These are phyloP conservation scores for Suhomyces chickasaworum DNA, from an alignment of 1,139 yeast species.

Conservation along the genomic window DNA sequence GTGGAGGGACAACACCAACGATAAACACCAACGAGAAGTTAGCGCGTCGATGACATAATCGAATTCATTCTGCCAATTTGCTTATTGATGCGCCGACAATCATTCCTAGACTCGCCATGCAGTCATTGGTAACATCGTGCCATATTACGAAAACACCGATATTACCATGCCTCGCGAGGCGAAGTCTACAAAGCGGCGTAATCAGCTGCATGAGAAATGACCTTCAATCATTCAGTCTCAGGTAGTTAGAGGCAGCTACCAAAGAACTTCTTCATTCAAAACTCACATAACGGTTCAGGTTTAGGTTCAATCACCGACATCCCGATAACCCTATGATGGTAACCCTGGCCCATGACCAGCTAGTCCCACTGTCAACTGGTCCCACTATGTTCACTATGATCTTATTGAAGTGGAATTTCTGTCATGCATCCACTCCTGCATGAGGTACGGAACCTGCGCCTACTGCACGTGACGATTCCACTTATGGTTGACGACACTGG, in stretches of 20 bases:
- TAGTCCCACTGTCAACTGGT: no score
- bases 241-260: no score
- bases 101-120: no score
- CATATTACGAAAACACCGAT: background rate
- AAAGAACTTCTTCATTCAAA: no score
- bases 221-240: background rate
- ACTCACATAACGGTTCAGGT: no score
- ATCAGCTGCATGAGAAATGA: background rate
- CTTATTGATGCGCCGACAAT: no score
- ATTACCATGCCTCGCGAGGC: background rate
- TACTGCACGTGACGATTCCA: constrained; percentile 1
- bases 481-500: constrained; percentile 3
- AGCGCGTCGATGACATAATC: background rate
- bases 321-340: no score
- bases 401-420: no score
- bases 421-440: background rate
- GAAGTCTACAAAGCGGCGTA: background rate
- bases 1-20: constrained; percentile 61
- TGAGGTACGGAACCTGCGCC: background rate
- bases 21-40: constrained; percentile 25
- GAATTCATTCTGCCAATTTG: background rate
- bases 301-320: no score
- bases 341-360: no score
- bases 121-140: background rate
- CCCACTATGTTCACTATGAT: no score